Evolutionary conservation across 768 basidiomycete genomes (phyloP).

Genomic region (Fibroporia radiculosa): DNA sequence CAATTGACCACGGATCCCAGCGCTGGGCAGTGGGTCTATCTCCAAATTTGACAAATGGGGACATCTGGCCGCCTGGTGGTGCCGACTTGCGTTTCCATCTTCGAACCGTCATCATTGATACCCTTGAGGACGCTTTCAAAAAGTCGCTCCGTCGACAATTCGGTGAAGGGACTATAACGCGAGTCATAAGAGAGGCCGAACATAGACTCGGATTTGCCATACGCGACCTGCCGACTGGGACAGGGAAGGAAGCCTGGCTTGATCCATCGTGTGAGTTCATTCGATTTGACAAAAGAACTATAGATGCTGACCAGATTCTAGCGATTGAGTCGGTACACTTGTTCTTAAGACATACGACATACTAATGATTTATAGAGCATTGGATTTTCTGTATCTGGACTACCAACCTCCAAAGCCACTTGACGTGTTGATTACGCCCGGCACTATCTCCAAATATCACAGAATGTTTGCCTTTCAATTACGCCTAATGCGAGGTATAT

Average conservation of each 20-base stretch:
- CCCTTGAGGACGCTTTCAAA: constrained; percentile 36
- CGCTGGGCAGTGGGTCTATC: constrained; percentile 50
- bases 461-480: constrained; percentile 75
- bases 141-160: not conserved
- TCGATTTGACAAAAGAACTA: not conserved
- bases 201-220: constrained; percentile 81
- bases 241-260: constrained; percentile 68
- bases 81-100: constrained; percentile 79
- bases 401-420: constrained; percentile 80
- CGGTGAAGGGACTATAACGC: constrained; percentile 1
- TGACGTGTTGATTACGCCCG: constrained; percentile 60
- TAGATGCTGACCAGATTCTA: constrained; percentile 11
- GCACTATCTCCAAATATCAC: constrained; percentile 79
- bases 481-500: constrained; percentile 67
- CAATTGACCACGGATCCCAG: not conserved
- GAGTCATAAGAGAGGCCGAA: constrained; percentile 52
- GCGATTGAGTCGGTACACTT: constrained; percentile 41
- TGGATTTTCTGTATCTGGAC: constrained; percentile 87
- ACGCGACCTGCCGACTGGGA: constrained; percentile 56
- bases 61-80: constrained; percentile 83
- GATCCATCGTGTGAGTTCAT: constrained; percentile 68
- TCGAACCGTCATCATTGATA: constrained; percentile 79
- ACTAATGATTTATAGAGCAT: constrained; percentile 40
- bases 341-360: not conserved
- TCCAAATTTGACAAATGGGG: constrained; percentile 59